phyloP scores from a whole-genome alignment of 2,329 filamentous ascomycete species.

The Aureobasidium musti region DNA sequence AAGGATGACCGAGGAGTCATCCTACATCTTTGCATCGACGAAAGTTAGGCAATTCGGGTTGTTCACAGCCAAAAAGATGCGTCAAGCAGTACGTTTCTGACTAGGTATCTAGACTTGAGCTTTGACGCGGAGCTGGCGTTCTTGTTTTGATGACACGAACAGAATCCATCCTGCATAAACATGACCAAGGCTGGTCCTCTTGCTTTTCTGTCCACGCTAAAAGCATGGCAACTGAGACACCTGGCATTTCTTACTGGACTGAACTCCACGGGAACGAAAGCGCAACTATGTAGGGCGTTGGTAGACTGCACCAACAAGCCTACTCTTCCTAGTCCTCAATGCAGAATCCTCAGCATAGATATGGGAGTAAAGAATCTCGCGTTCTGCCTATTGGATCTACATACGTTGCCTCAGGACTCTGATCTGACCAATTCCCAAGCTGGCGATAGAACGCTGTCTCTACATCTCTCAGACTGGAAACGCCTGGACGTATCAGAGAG shows the following conservation, averaged over 20 bases:
- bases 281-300: conserved; percentile 56
- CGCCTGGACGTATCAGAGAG: conserved; percentile 38
- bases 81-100: too few species aligned
- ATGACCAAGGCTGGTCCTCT: conserved; percentile 1
- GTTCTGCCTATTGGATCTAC: conserved; percentile 58
- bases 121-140: background rate
- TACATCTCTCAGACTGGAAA: conserved; percentile 44
- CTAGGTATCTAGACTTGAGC: background rate
- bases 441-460: background rate
- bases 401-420: conserved; percentile 17
- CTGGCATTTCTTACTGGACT: conserved; percentile 64
- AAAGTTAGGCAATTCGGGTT: too few species aligned
- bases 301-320: conserved; percentile 37
- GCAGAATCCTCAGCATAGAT: conserved; percentile 72
- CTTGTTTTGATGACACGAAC: background rate
- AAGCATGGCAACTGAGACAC: conserved; percentile 57
- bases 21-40: background rate
- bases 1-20: too few species aligned
- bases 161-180: background rate
- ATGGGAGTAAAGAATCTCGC: conserved; percentile 83
- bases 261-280: conserved; percentile 61
- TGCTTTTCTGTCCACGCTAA: conserved; percentile 46
- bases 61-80: too few species aligned
- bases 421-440: conserved; percentile 2
- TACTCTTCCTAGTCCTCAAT: conserved; percentile 33